A percentile compares a stretch with the other conserved stretches of the same genome.
Conservation (phyloP, 306 rosid species). For the Luffa acutangula region DNA sequence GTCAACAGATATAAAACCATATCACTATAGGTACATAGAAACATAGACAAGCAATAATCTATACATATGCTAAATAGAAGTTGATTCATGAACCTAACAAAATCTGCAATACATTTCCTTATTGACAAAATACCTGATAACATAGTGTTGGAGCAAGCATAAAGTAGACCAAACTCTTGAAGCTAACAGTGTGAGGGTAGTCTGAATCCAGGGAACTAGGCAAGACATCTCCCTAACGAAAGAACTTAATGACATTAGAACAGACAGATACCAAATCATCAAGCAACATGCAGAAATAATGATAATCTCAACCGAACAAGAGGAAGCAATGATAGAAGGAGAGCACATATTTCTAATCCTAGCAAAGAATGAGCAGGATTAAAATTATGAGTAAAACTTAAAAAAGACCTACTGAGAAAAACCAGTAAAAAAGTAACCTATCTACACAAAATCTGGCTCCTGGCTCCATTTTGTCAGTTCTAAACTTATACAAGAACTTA, state of each 20-base stretch:
- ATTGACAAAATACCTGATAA: slow-evolving; percentile 58
- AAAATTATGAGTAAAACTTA: neutral
- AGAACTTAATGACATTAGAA: slow-evolving; percentile 15
- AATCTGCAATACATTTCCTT: neutral
- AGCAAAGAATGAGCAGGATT: neutral
- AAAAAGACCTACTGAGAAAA: neutral
- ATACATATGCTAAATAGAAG: neutral
- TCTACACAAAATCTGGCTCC: neutral
- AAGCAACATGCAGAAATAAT: neutral
- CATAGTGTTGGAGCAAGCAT: slow-evolving; percentile 97
- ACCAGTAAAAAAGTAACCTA: neutral
- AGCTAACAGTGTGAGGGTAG: slow-evolving; percentile 37
- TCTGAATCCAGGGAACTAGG: slow-evolving; percentile 32
- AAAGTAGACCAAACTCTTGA: slow-evolving; percentile 72
- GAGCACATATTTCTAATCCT: neutral
- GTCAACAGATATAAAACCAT: neutral
- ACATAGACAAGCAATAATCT: neutral
- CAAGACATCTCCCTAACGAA: slow-evolving; percentile 49
- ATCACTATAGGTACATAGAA: neutral
- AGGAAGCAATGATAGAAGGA: neutral
- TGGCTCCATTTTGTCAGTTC: neutral
- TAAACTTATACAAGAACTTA: neutral
- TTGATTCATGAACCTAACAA: neutral
- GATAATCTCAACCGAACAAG: neutral
- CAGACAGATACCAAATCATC: neutral